Percentiles rank a stretch among this genome's conserved stretches.
Evolutionary conservation across 176 grass and related monocot genomes (phyloP).

Genomic region (Phoenix dactylifera): DNA sequence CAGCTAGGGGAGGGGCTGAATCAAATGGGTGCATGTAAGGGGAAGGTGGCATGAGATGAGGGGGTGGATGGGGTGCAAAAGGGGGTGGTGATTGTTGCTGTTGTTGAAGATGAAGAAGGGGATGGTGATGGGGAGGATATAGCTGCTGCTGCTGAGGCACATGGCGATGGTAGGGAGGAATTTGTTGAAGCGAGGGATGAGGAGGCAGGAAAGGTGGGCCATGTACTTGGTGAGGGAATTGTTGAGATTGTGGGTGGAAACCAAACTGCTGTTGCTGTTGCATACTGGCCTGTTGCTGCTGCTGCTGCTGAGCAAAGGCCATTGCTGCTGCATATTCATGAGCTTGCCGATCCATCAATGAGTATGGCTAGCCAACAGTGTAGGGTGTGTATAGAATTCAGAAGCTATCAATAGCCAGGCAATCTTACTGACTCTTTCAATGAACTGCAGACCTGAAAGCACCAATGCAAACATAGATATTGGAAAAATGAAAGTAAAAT

Average conservation of each 20-base stretch:
- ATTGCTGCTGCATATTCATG: slow-evolving; percentile 80
- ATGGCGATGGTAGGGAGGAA: slow-evolving; percentile 45
- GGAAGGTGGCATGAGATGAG: slow-evolving; percentile 38
- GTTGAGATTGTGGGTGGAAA: slow-evolving; percentile 64
- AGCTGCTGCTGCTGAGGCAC: slow-evolving; percentile 38
- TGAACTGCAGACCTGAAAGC: no score
- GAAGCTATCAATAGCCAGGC: no score
- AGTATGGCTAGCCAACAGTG: no score
- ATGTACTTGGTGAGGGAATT: slow-evolving; percentile 54
- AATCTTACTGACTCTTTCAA: no score
- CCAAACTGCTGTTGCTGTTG: slow-evolving; percentile 55
- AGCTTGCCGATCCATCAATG: slow-evolving; percentile 61
- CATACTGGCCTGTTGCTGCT: slow-evolving; percentile 28
- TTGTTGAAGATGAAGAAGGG: slow-evolving; percentile 44
- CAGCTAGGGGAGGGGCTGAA: slow-evolving; percentile 34
- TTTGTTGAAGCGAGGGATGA: slow-evolving; percentile 53
- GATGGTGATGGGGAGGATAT: slow-evolving; percentile 41
- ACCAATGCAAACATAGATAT: no score
- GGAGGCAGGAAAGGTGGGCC: slow-evolving; percentile 31
- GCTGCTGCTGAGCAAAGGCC: slow-evolving; percentile 60
- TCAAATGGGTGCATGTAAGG: slow-evolving; percentile 49
- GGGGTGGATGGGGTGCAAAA: slow-evolving; percentile 10
- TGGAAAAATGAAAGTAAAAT: no score
- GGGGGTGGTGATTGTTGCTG: slow-evolving; percentile 24
- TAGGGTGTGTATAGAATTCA: no score